These are phyloP conservation scores for Fraxinus pennsylvanica DNA, from an alignment of 257 asterid genomes.

Conservation along the genomic window DNA sequence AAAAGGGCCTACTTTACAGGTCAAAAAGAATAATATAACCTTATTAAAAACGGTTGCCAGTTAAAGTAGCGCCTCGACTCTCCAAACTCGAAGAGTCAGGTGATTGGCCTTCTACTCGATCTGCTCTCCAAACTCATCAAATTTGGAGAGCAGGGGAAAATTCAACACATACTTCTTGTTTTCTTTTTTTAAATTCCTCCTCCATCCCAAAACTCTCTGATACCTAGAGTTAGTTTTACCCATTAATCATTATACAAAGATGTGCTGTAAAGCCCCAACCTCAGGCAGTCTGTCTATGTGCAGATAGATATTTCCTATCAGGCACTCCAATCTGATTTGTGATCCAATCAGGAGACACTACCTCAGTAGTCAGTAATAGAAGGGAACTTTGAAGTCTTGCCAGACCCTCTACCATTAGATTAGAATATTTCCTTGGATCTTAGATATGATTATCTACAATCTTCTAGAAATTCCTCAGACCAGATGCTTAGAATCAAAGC, in stretches of 20 bases:
- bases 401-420: not conserved
- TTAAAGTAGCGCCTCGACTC: not conserved
- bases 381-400: not conserved
- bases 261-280: not conserved
- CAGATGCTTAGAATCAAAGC: not conserved
- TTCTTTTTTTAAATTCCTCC: not conserved
- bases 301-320: not conserved
- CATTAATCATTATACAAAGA: not conserved
- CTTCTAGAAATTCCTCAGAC: not conserved
- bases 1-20: not conserved
- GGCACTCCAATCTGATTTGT: not conserved
- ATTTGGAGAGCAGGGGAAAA: not conserved
- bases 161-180: not conserved
- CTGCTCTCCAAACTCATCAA: not conserved
- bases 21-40: not conserved
- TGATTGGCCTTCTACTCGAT: not conserved
- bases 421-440: not conserved
- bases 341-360: not conserved
- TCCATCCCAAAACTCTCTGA: not conserved
- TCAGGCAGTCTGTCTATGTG: not conserved
- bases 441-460: not conserved
- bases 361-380: not conserved
- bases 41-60: not conserved
- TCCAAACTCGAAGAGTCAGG: not conserved
- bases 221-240: not conserved